A percentile compares a stretch with the other conserved stretches of the same genome.
Conservation (phyloP, 2,329 filamentous ascomycete species). For the Hysterium pulicare region DNA sequence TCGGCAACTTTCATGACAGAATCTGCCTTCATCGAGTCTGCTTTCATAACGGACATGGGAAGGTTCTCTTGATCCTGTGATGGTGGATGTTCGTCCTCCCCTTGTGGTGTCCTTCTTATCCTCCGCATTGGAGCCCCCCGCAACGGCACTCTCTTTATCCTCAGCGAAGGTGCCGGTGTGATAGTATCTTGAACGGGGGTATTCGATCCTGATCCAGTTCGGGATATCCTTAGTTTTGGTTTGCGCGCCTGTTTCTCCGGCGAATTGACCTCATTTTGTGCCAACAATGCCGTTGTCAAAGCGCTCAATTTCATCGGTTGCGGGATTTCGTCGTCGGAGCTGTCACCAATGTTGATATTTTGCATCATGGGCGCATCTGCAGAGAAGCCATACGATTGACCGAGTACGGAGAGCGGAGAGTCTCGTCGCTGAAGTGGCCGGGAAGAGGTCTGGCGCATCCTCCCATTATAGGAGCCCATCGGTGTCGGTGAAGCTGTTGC, state of each 20-base stretch:
- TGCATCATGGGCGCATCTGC: constrained; percentile 46
- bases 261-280: constrained; percentile 44
- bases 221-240: constrained; percentile 37
- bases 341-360: constrained; percentile 65
- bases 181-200: constrained; percentile 38
- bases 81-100: constrained; percentile 35
- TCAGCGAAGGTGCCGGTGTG: constrained; percentile 39
- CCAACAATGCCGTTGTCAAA: constrained; percentile 79
- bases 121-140: constrained; percentile 39
- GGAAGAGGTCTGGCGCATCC: constrained; percentile 1
- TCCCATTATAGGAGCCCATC: constrained; percentile 3
- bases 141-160: constrained; percentile 38
- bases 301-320: constrained; percentile 87
- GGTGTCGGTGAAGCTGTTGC: constrained; percentile 4
- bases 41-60: constrained; percentile 29
- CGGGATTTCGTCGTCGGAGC: constrained; percentile 90
- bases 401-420: constrained; percentile 46
- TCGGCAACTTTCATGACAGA: constrained; percentile 35
- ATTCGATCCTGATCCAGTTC: constrained; percentile 33
- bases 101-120: constrained; percentile 37
- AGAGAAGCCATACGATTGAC: constrained; percentile 44
- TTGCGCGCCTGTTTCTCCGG: constrained; percentile 31
- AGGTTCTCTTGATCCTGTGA: constrained; percentile 83
- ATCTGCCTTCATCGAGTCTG: constrained; percentile 21
- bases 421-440: constrained; percentile 37